A percentile compares a stretch with the other conserved stretches of the same genome.
Conservation (phyloP, 768 basidiomycete genomes). For the Rhodotorula taiwanensis region DNA sequence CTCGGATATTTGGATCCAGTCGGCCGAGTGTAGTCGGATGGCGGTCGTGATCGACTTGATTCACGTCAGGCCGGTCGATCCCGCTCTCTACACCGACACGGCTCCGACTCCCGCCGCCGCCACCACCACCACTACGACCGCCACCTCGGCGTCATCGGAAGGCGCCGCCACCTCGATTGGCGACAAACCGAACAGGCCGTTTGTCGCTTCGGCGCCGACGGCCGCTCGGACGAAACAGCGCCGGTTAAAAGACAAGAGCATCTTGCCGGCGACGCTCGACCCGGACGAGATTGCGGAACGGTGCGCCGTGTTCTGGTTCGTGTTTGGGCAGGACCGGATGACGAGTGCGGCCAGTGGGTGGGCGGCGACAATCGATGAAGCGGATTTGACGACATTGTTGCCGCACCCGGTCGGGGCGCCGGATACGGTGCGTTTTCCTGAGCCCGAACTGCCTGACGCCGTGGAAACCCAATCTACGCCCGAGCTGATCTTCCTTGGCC, state of each 20-base stretch:
- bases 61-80: neutral
- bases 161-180: neutral
- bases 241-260: constrained; percentile 1
- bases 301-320: constrained; percentile 23
- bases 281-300: constrained; percentile 23
- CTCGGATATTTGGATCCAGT: constrained; percentile 35
- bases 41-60: neutral
- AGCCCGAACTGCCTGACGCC: no score
- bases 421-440: constrained; percentile 1
- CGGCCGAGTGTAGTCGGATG: constrained; percentile 26
- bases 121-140: no score
- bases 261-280: constrained; percentile 21
- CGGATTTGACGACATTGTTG: neutral
- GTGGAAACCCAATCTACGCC: neutral
- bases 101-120: no score
- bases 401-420: constrained; percentile 5
- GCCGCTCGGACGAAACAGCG: neutral
- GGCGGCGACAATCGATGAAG: constrained; percentile 14
- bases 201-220: no score
- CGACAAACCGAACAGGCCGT: no score
- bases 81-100: no score
- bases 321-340: constrained; percentile 28
- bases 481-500: neutral
- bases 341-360: constrained; percentile 32
- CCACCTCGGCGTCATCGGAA: no score